Evolutionary conservation across 2,329 filamentous ascomycete species (phyloP), one percentile per base, ranked within the genome.

Genomic region (Alternaria postmessia): DNA sequence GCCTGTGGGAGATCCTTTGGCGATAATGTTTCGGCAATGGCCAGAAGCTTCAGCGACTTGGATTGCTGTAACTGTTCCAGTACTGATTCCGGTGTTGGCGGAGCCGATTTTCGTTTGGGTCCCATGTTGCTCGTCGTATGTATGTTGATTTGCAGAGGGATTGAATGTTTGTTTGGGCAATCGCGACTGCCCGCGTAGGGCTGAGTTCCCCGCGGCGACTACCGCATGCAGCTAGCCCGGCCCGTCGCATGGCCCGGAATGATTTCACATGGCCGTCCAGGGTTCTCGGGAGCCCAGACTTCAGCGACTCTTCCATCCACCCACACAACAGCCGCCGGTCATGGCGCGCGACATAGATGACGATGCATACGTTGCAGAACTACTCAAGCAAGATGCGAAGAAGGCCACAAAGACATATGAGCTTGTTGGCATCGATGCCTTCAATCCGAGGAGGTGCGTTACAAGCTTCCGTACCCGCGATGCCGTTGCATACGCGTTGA

Each of bases 351-450:
- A 65, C 34, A 32, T 74, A 16, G 53, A 74, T 47, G 89, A 88
- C 20, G 92, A 96, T 74, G 90, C 92, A 52, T 93, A 93, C 72
- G 88, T 97, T 64, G 92, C 92, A 16, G 85, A 86, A 48, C 82
- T 97, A n/a, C 84, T 98, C 36, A 87, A 89, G 51, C 87, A 91
- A 67, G 94, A 97, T 78, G 94, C 94, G 12, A 88, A 86, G 60
- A 87, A 90, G 59, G 90, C 85, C 68, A 91, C 90, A 3, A 80
- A 91, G 47, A 91, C 87, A 72, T 95, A 94, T 76, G 91, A 91
- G 1, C 81, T 89, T 7, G 84, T 92, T 73, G 93, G 92, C 9
- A 81, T 94, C 63, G 87, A 91, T 55, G 91, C 90, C 18, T 90
- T 88, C 68, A 76, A 85, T 51, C 81, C 85, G 26, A 82, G 81